Base-by-base conservation (phyloP, 2,329 filamentous ascomycete genomes). In the Cladobotryum mycophilum region DNA sequence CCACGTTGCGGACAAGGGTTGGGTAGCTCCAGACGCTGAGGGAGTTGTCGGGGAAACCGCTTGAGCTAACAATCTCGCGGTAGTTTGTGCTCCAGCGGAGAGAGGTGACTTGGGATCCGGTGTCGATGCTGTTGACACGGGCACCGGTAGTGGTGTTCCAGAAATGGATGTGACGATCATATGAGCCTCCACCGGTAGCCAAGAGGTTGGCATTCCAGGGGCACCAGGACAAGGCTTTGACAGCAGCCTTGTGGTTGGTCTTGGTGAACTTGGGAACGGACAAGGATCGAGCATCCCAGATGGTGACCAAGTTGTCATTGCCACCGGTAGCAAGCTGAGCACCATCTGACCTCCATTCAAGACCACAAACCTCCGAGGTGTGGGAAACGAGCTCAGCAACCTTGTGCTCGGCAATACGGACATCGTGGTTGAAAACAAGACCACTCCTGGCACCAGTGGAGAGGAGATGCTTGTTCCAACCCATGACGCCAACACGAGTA, bases 11-110 rank as follows among this genome's bases (percentile, higher is more conserved):
- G 57, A 97, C 93, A 46, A 97, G 79, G 15, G 90, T 93, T 9
- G 93, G 93, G 73, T 99, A 99, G 78, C 88, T 95, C 93, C 93
- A 99, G 76, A 99, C 95, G 78, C 89, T 96, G 60, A 99, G 80
- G 36, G 89, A 95, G 80, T 99, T 99, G 75, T 97, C 92, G n/a
- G 93, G 93, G 78, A 97, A 97, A 51, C 93, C 93, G 65, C 89
- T 93, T 36, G 90, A 95, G 78, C 88, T 95, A 66, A 97, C 91
- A 62, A 99, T 93, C 79, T 99, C 93, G 60, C 93, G 91, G 80
- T 97, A 95, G 71, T 89, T 86, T 55, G 90, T 89, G 79, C 89
- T 95, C 93, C 93, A 99, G 63, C 90, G 86, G 51, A 99, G 82
- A 61, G 88, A 93, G 59, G 93, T 99, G 52, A 99, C 95, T 71